Evolutionary conservation across 2,329 filamentous ascomycete genomes (phyloP), one percentile per base, ranked within the genome.

Genomic region (Xylogone sp.): DNA sequence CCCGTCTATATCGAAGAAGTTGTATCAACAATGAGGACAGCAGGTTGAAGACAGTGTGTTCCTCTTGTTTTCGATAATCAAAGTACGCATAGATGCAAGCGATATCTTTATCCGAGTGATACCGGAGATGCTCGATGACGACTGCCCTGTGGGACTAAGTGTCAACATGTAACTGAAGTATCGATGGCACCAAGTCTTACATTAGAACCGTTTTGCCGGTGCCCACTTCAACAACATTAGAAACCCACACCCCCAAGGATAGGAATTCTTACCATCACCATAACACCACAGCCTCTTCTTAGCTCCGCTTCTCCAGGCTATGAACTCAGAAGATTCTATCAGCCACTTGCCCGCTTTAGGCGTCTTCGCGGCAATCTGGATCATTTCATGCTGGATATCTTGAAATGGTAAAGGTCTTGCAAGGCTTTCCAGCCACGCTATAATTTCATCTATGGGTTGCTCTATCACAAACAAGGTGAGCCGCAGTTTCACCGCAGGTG

Each of bases 121-220:
- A 12, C 18, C 9, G 45, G 13, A 47, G 22, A 39, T 47, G 12
- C 22, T 47, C 34, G n/a, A 47, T 39, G 22, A 47, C 34, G 31
- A 47, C 20, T 34, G 45, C 31, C 7, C 45, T 47, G 27, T 39
- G n/a, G 27, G n/a, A n/a, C 27, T 31, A 13, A 31, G 27, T 13
- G 27, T 31, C 27, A 31, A 8, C 13, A 13, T 31, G 27, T 31
- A 31, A 31, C 13, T 13, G 13, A 31, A 31, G 13, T 31, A 31
- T 31, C 13, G 27, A 31, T 7, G 27, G 13, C 27, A 31, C 13
- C 8, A 31, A 31, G n/a, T n/a, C 27, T 21, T 52, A 52, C 46
- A 43, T 21, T 21, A 49, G 46, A 21, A 52, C 42, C 1, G 50
- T 52, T 31, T 52, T 52, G 1, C 50, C 50, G n/a, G 50, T 43